These are phyloP conservation scores for Gomphus bonarii DNA, from an alignment of 1,284 basidiomycete genomes.

Conservation along the genomic window DNA sequence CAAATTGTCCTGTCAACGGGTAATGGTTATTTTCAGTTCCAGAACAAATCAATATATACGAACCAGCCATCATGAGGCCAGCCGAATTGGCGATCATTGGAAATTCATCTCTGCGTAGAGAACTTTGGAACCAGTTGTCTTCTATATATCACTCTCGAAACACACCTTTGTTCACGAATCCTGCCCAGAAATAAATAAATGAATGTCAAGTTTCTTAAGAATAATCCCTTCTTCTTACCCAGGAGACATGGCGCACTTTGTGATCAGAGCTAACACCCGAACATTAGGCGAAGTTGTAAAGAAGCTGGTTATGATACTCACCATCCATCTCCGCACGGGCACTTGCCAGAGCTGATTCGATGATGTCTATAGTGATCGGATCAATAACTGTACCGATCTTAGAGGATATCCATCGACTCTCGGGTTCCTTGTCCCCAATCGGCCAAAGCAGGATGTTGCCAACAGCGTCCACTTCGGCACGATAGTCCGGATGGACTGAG, in stretches of 20 bases:
- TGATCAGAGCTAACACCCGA: background rate
- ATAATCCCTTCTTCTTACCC: background rate
- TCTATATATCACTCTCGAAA: background rate
- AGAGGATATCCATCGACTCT: background rate
- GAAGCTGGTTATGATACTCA: slow-evolving; percentile 15
- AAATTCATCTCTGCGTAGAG: slow-evolving; percentile 15
- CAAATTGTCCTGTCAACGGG: background rate
- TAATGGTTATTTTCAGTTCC: background rate
- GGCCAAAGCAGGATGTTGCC: slow-evolving; percentile 24
- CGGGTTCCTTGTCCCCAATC: background rate
- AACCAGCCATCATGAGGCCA: slow-evolving; percentile 23
- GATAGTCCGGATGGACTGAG: slow-evolving; percentile 15
- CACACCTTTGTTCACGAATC: background rate
- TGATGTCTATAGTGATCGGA: slow-evolving; percentile 21
- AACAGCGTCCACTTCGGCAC: slow-evolving; percentile 21
- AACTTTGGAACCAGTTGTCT: background rate
- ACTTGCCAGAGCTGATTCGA: slow-evolving; percentile 23
- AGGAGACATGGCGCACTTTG: background rate
- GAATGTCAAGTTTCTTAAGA: background rate
- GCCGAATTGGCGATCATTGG: slow-evolving; percentile 23
- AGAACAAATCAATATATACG: slow-evolving; percentile 17
- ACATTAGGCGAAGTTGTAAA: background rate
- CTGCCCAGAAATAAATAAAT: background rate
- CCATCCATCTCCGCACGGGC: slow-evolving; percentile 23
- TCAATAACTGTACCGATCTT: background rate